A percentile compares a stretch with the other conserved stretches of the same genome.
Evolutionary conservation across 768 basidiomycete genomes (phyloP).

Genomic region (Boletus vinaceobasis): DNA sequence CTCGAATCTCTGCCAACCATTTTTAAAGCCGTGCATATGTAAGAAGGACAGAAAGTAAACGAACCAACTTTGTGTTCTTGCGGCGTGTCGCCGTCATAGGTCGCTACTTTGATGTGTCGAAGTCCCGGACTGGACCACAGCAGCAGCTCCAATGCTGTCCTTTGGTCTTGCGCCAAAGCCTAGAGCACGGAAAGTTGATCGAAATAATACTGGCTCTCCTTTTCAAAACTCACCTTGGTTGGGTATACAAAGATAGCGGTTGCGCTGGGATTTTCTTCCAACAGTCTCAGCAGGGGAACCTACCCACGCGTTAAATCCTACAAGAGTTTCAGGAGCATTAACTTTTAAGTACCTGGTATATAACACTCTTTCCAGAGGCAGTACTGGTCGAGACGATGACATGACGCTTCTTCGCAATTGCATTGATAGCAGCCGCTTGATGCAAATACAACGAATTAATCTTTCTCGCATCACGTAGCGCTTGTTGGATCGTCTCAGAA

Average conservation of each 20-base stretch:
- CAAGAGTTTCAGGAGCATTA: neutral
- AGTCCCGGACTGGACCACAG: constrained; percentile 58
- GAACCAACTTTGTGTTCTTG: constrained; percentile 60
- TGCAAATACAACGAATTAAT: constrained; percentile 65
- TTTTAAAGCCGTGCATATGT: neutral
- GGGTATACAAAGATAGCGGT: constrained; percentile 87
- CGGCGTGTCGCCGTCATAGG: constrained; percentile 88
- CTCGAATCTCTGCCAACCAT: constrained; percentile 54
- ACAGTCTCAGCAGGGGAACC: constrained; percentile 66
- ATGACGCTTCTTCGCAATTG: constrained; percentile 53
- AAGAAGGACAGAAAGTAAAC: neutral
- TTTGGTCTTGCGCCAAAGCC: constrained; percentile 91
- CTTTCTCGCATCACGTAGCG: constrained; percentile 54
- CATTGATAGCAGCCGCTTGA: constrained; percentile 70
- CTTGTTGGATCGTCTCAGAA: constrained; percentile 52
- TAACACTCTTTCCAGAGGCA: constrained; percentile 85
- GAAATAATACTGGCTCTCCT: neutral
- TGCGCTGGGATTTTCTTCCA: constrained; percentile 57
- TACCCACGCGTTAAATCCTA: constrained; percentile 25
- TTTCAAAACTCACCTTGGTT: constrained; percentile 57
- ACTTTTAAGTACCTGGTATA: constrained; percentile 65
- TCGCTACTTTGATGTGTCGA: constrained; percentile 62
- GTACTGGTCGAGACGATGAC: constrained; percentile 90
- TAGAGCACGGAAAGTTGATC: constrained; percentile 24
- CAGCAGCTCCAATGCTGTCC: constrained; percentile 63